Percentiles rank a stretch among this genome's conserved stretches.
phyloP scores from a whole-genome alignment of 805 yeast species.

The Wilhelminamyces savonicus region DNA sequence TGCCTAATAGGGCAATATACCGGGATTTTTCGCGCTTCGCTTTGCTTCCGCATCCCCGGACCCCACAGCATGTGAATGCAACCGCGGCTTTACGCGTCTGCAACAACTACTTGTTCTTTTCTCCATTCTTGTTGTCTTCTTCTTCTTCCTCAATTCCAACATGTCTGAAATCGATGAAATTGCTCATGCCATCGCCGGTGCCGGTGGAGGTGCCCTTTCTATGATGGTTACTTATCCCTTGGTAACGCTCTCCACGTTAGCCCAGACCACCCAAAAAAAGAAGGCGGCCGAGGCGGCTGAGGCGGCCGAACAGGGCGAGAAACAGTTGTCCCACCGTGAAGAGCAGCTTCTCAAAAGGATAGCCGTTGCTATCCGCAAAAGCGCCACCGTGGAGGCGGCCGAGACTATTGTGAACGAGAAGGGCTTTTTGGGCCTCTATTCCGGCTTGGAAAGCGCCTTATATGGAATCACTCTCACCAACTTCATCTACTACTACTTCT shows the following conservation, averaged over 20 bases:
- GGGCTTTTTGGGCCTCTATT: slow-evolving; percentile 65
- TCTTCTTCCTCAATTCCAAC: background rate
- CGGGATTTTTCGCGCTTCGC: too few relatives aligned
- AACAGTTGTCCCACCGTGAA: too few relatives aligned
- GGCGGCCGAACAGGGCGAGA: slow-evolving; percentile 4
- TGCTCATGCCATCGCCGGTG: slow-evolving; percentile 93
- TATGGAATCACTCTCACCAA: slow-evolving; percentile 83
- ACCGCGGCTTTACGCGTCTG: too few relatives aligned
- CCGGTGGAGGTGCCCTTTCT: slow-evolving; percentile 86
- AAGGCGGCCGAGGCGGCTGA: slow-evolving; percentile 11
- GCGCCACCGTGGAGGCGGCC: slow-evolving; percentile 21
- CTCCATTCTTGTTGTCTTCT: too few relatives aligned
- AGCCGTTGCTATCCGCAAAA: slow-evolving; percentile 7
- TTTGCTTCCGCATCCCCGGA: too few relatives aligned
- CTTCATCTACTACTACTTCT: slow-evolving; percentile 85
- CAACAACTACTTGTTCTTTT: too few relatives aligned
- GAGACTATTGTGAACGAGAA: slow-evolving; percentile 45
- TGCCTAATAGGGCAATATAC: background rate
- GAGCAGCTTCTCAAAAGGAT: slow-evolving; percentile 8
- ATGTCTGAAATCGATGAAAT: slow-evolving; percentile 41
- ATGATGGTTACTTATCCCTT: slow-evolving; percentile 87
- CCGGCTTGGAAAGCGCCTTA: slow-evolving; percentile 84
- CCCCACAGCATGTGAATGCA: too few relatives aligned
- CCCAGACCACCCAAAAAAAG: slow-evolving; percentile 57
- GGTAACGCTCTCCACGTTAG: slow-evolving; percentile 79